These are phyloP conservation scores for Termitomyces sp. DNA, from an alignment of 768 basidiomycete species.

Conservation along the genomic window DNA sequence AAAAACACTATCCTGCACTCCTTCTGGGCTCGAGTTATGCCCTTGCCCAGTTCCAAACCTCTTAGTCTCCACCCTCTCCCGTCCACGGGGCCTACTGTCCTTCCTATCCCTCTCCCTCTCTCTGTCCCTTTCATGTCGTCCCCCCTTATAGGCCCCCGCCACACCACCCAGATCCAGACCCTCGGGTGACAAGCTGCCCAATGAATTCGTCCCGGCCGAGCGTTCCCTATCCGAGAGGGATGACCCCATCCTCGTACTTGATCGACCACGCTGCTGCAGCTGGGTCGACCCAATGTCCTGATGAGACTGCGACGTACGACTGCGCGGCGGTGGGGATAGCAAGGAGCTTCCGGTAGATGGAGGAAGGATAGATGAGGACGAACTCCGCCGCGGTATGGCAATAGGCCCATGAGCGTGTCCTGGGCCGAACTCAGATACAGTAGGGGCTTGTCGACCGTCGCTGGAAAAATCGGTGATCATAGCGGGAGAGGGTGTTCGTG, in stretches of 20 bases:
- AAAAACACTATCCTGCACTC: slow-evolving; percentile 24
- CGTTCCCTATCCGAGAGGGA: slow-evolving; percentile 50
- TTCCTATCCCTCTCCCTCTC: slow-evolving; percentile 15
- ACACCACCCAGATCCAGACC: slow-evolving; percentile 18
- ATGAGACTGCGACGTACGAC: slow-evolving; percentile 21
- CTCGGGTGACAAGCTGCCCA: slow-evolving; percentile 27
- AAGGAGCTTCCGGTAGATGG: slow-evolving; percentile 15
- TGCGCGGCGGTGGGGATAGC: slow-evolving; percentile 23
- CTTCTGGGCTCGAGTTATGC: slow-evolving; percentile 34
- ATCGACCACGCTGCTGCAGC: slow-evolving; percentile 45
- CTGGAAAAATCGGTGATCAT: slow-evolving; percentile 14
- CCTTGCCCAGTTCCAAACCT: slow-evolving; percentile 23
- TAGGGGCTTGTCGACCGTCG: not conserved
- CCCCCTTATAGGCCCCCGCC: slow-evolving; percentile 26
- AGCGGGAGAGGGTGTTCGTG: slow-evolving; percentile 46
- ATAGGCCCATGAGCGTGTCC: slow-evolving; percentile 17
- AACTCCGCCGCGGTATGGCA: slow-evolving; percentile 6
- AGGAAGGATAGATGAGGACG: slow-evolving; percentile 20
- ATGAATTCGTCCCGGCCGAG: slow-evolving; percentile 18
- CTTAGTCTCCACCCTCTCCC: slow-evolving; percentile 38
- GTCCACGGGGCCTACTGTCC: slow-evolving; percentile 31
- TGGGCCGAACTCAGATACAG: slow-evolving; percentile 10
- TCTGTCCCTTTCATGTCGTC: slow-evolving; percentile 28
- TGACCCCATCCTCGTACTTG: slow-evolving; percentile 50
- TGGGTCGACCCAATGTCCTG: slow-evolving; percentile 13